Conservation (phyloP, 805 yeast genomes). For the Yarrowia phangngaensis region DNA sequence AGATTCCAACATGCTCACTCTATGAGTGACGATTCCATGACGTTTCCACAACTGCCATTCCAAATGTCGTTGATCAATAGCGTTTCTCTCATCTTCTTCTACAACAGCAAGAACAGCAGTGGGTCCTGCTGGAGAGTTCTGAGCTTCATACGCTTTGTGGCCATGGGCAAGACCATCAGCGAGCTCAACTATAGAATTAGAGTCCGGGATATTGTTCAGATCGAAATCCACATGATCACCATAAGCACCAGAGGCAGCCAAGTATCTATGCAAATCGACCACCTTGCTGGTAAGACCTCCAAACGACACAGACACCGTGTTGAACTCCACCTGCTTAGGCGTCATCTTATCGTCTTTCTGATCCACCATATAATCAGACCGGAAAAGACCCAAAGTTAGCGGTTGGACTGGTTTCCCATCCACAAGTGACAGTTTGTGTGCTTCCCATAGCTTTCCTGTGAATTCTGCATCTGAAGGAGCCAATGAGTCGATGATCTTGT, state of each 20-base stretch:
- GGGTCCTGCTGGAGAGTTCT: constrained; percentile 9
- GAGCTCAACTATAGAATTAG: constrained; percentile 58
- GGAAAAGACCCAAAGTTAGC: constrained; percentile 73
- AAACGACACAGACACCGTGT: constrained; percentile 92
- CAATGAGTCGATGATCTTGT: constrained; percentile 48
- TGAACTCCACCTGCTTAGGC: constrained; percentile 88
- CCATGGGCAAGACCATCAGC: constrained; percentile 71
- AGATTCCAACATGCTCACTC: constrained; percentile 66
- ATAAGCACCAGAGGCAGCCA: constrained; percentile 42
- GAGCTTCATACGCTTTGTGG: constrained; percentile 49
- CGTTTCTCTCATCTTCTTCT: constrained; percentile 82
- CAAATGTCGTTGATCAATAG: constrained; percentile 83
- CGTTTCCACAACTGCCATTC: constrained; percentile 63
- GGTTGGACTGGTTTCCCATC: constrained; percentile 46
- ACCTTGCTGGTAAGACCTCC: constrained; percentile 85
- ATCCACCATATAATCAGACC: constrained; percentile 75
- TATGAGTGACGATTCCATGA: constrained; percentile 56
- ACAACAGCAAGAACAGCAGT: constrained; percentile 65
- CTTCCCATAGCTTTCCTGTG: constrained; percentile 71
- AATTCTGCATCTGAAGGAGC: constrained; percentile 60
- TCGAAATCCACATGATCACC: constrained; percentile 34
- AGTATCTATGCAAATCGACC: constrained; percentile 65
- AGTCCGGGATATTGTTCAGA: constrained; percentile 55
- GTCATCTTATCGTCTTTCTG: constrained; percentile 40
- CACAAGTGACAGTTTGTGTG: constrained; percentile 47